Base-by-base conservation (phyloP, 441 rosid species). In the Gossypium gossypioides region DNA sequence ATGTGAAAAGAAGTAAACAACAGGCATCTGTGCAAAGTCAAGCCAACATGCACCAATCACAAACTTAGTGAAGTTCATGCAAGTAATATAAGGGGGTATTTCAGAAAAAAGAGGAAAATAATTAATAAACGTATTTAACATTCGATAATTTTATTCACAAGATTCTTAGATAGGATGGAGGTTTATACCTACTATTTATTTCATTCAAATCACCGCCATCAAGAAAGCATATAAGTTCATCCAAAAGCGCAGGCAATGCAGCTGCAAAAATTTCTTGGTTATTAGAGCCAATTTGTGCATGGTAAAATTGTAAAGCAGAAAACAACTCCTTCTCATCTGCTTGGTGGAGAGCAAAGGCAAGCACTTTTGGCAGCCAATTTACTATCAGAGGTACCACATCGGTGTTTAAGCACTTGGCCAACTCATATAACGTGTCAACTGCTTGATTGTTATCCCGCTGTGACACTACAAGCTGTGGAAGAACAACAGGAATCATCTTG, bases 231-330 rank as follows among this genome's bases (percentile, higher is more conserved):
- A 96, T 81, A 69, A 93, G 98, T 80, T 96, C 97, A 79, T 91
- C 98, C 67, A 96, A 81, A 79, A 96, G 97, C 42, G 90, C 98
- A 80, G 99, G 98, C 74, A 96, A 79, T 66, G 99, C 98, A 75
- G 98, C 99, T 54, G 97, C 81, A 79, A 93, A 96, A 67, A 93
- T 89, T 86, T 96, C 99, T 79, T 84, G 88, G 82, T 88, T 89
- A 79, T 96, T 87, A 18, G 97, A 91, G 80, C 94, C 93, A 83
- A 83, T 89, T 69, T 88, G 94, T 70, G 84, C 85, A 48, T 88
- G 86, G 86, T 96, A 96, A 80, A 93, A 90, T 77, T 89, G 88
- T 84, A 96, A 82, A 61, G 92, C 91, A 78, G 89, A 86, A 75
- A 81, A 85, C 78, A 96, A 84, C 61, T 81, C 87, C 72, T 73